Conservation (phyloP, 345 rosid species). For the Brassica carinata region DNA sequence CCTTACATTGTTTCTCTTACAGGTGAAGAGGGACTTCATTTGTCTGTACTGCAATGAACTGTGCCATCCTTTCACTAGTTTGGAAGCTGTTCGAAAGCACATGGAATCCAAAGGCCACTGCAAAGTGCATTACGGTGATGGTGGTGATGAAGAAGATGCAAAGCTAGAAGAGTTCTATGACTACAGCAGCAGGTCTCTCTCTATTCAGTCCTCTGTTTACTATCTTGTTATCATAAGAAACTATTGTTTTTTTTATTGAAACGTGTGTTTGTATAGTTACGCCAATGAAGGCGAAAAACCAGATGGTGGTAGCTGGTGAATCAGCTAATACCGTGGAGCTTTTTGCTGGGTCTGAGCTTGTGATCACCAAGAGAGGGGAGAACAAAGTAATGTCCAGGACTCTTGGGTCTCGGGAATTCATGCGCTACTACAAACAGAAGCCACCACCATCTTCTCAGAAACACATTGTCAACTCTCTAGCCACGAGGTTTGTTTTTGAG, state of each 20-base stretch:
- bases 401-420: too few relatives aligned
- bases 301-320: constrained; percentile 69
- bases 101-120: constrained; percentile 83
- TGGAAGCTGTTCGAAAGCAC: constrained; percentile 97
- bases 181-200: too few relatives aligned
- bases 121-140: too few relatives aligned
- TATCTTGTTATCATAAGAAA: too few relatives aligned
- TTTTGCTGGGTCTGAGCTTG: constrained; percentile 83
- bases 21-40: constrained; percentile 83
- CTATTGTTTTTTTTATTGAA: constrained; percentile 1
- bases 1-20: neutral
- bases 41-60: constrained; percentile 87
- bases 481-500: constrained; percentile 59
- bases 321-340: constrained; percentile 57
- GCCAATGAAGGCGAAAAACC: constrained; percentile 69
- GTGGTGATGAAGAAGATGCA: too few relatives aligned
- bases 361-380: constrained; percentile 61
- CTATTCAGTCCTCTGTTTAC: too few relatives aligned
- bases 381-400: too few relatives aligned
- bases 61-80: constrained; percentile 69
- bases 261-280: constrained; percentile 52
- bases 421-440: constrained; percentile 52
- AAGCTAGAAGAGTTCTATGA: too few relatives aligned
- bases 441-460: constrained; percentile 74
- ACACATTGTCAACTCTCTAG: constrained; percentile 61